Evolutionary conservation across 805 yeast genomes (phyloP), one percentile per base, ranked within the genome.

Genomic region (Yarrowia hollandica): DNA sequence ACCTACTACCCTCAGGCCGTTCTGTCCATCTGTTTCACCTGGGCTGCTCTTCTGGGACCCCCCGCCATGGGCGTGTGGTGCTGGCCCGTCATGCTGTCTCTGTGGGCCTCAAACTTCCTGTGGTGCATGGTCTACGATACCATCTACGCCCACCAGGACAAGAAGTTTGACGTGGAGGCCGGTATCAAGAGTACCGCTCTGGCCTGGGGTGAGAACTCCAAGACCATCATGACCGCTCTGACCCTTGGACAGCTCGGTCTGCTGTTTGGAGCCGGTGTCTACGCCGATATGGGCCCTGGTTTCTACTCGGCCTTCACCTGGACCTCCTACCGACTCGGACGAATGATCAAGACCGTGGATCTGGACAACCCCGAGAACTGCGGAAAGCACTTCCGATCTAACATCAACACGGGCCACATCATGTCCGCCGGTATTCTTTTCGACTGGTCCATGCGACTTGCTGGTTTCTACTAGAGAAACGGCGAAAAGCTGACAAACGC

Each of bases 111-210:
- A 15, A 84, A 90, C 44, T 86, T 84, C 68, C 77, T 85, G 59
- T 94, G 99, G 99, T 85, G 96, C 64, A 88, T 94, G 91, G 84
- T 85, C 56, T 94, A 94, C 72, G 99, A 94, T 71, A 90, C 99
- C 1, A 82, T 94, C 35, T 94, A 94, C 71, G 99, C 99, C 0
- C 99, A 94, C 70, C 99, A 94, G 74, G 99, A 94, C 72, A 94
- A 94, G 74, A 74, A 71, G 56, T 94, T 86, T 67, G 99, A 94
- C 72, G 74, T 88, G 57, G 78, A 80, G 60, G 97, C 96, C 0
- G 99, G 99, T 18, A 86, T 94, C 65, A 90, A 90, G 71, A 88
- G 96, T 1, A 90, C 98, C 0, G 99, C 99, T 7, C 78, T 94
- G 64, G 91, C 88, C 2, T 95, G 99, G 99, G 96, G 95, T 8